Conservation (phyloP, 2,329 filamentous ascomycete genomes). For the Fusarium compactum region DNA sequence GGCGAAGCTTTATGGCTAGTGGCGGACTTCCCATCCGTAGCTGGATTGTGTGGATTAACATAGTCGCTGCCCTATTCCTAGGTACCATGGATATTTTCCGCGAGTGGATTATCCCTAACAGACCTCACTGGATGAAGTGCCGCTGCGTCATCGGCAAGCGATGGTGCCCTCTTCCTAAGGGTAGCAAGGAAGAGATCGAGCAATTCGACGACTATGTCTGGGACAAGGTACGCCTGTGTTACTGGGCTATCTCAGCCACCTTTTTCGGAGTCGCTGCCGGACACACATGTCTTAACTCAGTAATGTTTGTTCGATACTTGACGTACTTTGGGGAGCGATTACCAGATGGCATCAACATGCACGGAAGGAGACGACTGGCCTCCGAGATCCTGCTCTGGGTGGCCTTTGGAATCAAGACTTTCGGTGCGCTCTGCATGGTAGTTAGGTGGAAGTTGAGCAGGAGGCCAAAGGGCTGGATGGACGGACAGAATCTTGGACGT, state of each 20-base stretch:
- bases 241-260: constrained; percentile 40
- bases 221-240: constrained; percentile 44
- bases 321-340: constrained; percentile 37
- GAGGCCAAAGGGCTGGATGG: constrained; percentile 42
- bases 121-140: constrained; percentile 46
- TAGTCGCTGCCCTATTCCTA: constrained; percentile 32
- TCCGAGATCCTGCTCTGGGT: constrained; percentile 40
- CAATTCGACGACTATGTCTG: constrained; percentile 43
- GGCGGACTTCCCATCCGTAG: constrained; percentile 30
- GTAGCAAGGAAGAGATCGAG: constrained; percentile 46
- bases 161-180: constrained; percentile 42
- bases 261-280: constrained; percentile 39
- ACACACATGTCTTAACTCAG: constrained; percentile 33
- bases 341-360: constrained; percentile 45
- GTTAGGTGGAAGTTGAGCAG: constrained; percentile 43
- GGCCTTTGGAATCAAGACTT: constrained; percentile 32
- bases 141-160: constrained; percentile 45
- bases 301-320: constrained; percentile 37
- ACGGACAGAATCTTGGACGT: constrained; percentile 38
- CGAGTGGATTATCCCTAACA: constrained; percentile 46
- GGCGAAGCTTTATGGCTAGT: constrained; percentile 36
- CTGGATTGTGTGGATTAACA: constrained; percentile 35
- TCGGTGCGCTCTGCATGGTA: constrained; percentile 41
- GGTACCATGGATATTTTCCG: constrained; percentile 25
- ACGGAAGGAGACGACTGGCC: constrained; percentile 24